A percentile compares a stretch with the other conserved stretches of the same genome.
Conservation (phyloP, 768 basidiomycete genomes). For the Podaxis carcinomalis region DNA sequence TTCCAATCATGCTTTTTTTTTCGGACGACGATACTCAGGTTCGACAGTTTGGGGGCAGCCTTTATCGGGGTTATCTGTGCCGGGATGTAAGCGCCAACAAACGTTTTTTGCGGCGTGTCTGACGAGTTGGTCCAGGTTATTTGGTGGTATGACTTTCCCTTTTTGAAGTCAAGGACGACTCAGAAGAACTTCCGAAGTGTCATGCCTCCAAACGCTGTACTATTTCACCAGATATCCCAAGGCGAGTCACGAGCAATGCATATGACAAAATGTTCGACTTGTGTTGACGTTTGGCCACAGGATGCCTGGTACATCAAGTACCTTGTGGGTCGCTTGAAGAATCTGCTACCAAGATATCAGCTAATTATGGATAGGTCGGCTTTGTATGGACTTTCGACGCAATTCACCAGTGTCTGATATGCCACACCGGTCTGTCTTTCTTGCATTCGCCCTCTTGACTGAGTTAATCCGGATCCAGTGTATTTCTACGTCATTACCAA, state of each 20-base stretch:
- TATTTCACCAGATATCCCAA: constrained; percentile 46
- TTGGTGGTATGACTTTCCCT: constrained; percentile 39
- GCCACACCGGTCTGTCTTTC: constrained; percentile 40
- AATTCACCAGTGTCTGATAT: constrained; percentile 48
- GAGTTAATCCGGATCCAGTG: constrained; percentile 26
- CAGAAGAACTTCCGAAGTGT: constrained; percentile 30
- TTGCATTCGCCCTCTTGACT: not conserved
- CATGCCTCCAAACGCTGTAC: constrained; percentile 53
- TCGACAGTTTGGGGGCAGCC: constrained; percentile 45
- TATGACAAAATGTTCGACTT: not conserved
- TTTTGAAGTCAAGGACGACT: not conserved
- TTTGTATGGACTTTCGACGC: constrained; percentile 47
- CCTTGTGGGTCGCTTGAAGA: constrained; percentile 29
- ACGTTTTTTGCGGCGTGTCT: not conserved
- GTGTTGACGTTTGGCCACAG: constrained; percentile 17
- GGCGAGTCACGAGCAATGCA: constrained; percentile 20
- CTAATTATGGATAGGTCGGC: constrained; percentile 33
- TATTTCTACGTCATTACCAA: constrained; percentile 52
- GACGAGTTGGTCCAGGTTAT: constrained; percentile 30
- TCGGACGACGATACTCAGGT: not conserved
- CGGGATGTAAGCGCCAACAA: constrained; percentile 31
- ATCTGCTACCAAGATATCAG: not conserved
- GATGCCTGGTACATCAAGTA: constrained; percentile 50
- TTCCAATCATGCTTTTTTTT: not conserved
- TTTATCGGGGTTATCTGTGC: constrained; percentile 47